These are phyloP conservation scores for Raphanus raphanistrum DNA, from an alignment of 345 rosid genomes.

Conservation along the genomic window DNA sequence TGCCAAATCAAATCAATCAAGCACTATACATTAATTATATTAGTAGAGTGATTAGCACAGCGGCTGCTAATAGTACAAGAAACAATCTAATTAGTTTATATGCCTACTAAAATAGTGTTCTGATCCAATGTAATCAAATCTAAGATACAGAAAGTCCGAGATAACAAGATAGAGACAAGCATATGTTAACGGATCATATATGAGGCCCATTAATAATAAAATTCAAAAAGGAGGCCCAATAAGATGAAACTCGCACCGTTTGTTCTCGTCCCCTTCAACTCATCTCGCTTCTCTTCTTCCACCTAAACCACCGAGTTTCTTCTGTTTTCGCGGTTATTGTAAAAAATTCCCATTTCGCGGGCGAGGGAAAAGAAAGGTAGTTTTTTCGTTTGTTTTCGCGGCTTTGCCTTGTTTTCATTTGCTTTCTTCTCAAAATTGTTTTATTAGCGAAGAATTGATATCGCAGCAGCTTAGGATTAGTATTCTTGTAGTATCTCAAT, in stretches of 20 bases:
- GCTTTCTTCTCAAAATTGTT: neutral
- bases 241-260: constrained; percentile 11
- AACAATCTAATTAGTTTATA: neutral
- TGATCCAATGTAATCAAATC: neutral
- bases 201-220: neutral
- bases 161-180: no score
- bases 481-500: neutral
- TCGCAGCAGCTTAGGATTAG: constrained; percentile 6
- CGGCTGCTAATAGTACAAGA: constrained; percentile 13
- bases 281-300: neutral
- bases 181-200: no score
- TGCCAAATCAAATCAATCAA: neutral
- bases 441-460: neutral
- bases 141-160: neutral
- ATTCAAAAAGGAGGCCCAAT: neutral
- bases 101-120: neutral
- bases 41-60: neutral
- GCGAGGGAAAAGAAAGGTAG: constrained; percentile 12
- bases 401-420: neutral
- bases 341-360: constrained; percentile 29
- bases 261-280: neutral
- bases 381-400: neutral
- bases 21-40: neutral
- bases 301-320: constrained; percentile 10
- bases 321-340: constrained; percentile 27